A percentile compares a stretch with the other conserved stretches of the same genome.
Evolutionary conservation across 164 flowering plant genomes (phyloP).

Genomic region (Annona cherimola): DNA sequence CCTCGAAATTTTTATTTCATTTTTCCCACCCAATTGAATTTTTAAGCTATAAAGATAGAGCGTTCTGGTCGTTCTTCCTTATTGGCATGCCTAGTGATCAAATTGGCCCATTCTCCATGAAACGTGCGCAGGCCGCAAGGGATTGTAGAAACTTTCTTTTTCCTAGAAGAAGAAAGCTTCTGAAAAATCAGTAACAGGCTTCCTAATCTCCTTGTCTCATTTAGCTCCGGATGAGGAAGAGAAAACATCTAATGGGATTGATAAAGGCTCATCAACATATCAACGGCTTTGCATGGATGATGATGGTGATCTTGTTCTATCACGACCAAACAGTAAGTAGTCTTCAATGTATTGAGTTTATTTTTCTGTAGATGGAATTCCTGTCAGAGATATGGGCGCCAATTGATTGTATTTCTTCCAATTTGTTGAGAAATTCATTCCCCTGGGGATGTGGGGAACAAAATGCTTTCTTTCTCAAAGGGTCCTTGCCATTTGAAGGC

Average conservation of each 20-base stretch:
- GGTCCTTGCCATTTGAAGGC: not conserved
- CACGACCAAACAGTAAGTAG: conserved; percentile 54
- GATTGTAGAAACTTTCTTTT: too few species aligned
- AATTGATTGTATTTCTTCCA: not conserved
- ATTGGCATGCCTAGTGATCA: too few species aligned
- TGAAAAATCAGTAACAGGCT: not conserved
- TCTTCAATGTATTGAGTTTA: not conserved
- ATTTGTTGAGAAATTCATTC: not conserved
- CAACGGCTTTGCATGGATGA: conserved; percentile 39
- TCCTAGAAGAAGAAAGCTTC: not conserved
- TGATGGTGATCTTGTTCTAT: conserved; percentile 83
- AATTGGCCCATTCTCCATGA: not conserved
- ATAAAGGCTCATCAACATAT: conserved; percentile 14
- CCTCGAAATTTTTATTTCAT: not conserved
- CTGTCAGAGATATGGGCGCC: not conserved
- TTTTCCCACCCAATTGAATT: not conserved
- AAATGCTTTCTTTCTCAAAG: not conserved
- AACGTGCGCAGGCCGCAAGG: not conserved
- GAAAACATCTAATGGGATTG: conserved; percentile 10
- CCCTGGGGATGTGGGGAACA: not conserved
- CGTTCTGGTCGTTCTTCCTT: too few species aligned
- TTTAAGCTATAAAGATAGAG: not conserved
- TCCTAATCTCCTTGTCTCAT: conserved; percentile 6
- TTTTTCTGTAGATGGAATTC: not conserved
- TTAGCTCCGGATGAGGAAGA: conserved; percentile 15